Evolutionary conservation across 306 rosid genomes (phyloP).

Genomic region (Geum urbanum): DNA sequence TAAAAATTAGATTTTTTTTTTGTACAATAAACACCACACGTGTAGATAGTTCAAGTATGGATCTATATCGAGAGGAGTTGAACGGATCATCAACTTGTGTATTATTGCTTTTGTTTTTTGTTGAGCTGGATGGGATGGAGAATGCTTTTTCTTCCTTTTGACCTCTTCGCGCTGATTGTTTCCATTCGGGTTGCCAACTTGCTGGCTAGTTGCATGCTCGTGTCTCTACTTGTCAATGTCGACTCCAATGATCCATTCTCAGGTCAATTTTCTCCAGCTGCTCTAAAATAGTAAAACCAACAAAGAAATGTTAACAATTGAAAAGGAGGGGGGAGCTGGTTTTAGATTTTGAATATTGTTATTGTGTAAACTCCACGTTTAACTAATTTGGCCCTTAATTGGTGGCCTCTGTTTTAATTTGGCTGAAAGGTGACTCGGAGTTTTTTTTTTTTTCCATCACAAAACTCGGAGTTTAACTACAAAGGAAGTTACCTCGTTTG

Average conservation of each 20-base stretch:
- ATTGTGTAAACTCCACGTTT: background rate
- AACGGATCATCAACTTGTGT: background rate
- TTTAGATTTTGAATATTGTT: background rate
- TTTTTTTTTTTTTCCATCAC: too few relatives aligned
- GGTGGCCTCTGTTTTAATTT: background rate
- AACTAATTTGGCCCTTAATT: background rate
- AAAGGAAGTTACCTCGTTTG: background rate
- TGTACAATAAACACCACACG: too few relatives aligned
- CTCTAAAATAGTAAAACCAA: constrained; percentile 1
- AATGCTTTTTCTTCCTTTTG: background rate
- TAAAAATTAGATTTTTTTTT: too few relatives aligned
- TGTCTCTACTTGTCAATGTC: background rate
- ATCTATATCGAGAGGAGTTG: background rate
- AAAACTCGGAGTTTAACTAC: background rate
- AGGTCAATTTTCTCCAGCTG: constrained; percentile 10
- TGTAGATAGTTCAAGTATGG: too few relatives aligned
- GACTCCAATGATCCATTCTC: too few relatives aligned
- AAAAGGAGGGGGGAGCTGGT: constrained; percentile 1
- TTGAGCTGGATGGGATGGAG: background rate
- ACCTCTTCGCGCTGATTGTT: background rate
- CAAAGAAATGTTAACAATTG: background rate
- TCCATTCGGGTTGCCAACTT: constrained; percentile 18
- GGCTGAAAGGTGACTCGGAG: background rate
- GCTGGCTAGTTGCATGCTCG: background rate
- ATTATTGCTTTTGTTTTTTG: background rate